phyloP scores from a whole-genome alignment of 768 basidiomycete species.

The Pleurotus cornucopiae region DNA sequence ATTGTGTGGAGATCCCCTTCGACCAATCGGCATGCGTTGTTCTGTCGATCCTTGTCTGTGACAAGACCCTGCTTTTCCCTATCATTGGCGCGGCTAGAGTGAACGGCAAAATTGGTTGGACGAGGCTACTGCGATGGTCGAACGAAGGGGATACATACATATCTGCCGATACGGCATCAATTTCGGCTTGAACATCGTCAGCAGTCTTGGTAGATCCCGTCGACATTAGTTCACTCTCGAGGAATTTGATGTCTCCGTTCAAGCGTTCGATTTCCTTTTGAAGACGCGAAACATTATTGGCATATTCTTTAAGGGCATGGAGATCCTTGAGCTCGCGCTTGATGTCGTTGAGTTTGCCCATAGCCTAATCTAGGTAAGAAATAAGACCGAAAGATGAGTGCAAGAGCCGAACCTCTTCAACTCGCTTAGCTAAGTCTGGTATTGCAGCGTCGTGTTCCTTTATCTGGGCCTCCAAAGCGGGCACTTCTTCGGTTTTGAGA shows the following conservation, averaged over 20 bases:
- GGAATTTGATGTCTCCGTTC: constrained; percentile 50
- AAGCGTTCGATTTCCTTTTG: constrained; percentile 58
- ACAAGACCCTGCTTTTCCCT: constrained; percentile 54
- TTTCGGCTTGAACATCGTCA: constrained; percentile 80
- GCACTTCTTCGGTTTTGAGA: constrained; percentile 60
- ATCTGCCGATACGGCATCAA: constrained; percentile 56
- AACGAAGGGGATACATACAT: constrained; percentile 41
- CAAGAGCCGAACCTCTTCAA: constrained; percentile 53
- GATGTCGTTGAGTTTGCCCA: constrained; percentile 44
- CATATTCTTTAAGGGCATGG: constrained; percentile 54
- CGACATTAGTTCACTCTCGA: constrained; percentile 66
- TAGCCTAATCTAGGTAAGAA: constrained; percentile 32
- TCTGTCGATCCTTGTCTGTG: constrained; percentile 61
- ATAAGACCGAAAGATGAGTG: constrained; percentile 5
- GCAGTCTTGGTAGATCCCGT: constrained; percentile 79
- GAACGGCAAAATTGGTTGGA: not conserved
- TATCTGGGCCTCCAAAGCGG: constrained; percentile 59
- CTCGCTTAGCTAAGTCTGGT: constrained; percentile 43
- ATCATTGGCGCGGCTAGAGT: constrained; percentile 56
- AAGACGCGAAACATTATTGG: constrained; percentile 52
- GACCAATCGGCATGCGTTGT: constrained; percentile 41
- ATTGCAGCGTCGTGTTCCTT: constrained; percentile 51
- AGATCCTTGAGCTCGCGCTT: constrained; percentile 64
- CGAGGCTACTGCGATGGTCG: not conserved
- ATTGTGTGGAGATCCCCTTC: constrained; percentile 61